Conservation (phyloP, 805 yeast genomes). For the Middelhovenomyces tepae region DNA sequence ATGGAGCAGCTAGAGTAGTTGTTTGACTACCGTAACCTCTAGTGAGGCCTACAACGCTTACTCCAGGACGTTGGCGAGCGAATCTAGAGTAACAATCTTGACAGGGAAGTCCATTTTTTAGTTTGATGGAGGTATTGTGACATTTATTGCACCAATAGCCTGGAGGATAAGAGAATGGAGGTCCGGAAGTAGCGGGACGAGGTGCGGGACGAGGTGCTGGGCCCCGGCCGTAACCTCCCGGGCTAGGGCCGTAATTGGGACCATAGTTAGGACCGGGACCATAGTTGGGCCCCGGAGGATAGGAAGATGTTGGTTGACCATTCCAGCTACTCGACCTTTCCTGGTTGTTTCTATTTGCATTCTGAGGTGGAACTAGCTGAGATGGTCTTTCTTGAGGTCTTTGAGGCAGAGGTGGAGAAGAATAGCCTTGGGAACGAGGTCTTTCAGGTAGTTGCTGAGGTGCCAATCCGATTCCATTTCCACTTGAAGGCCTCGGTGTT, state of each 20-base stretch:
- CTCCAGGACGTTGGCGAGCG: constrained; percentile 34
- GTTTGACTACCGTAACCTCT: too few relatives aligned
- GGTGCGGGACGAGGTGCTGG: constrained; percentile 13
- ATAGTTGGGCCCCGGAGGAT: background rate
- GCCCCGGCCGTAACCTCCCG: constrained; percentile 5
- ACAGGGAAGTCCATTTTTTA: constrained; percentile 56
- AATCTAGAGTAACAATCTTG: constrained; percentile 61
- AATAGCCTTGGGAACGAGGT: constrained; percentile 5
- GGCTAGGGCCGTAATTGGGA: constrained; percentile 5
- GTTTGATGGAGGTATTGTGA: constrained; percentile 58
- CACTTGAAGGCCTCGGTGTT: constrained; percentile 6
- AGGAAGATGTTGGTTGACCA: background rate
- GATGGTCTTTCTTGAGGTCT: constrained; percentile 26
- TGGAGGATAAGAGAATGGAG: constrained; percentile 62
- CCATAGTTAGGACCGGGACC: background rate
- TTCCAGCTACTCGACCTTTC: background rate
- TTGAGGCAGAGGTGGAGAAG: constrained; percentile 16
- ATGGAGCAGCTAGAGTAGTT: too few relatives aligned
- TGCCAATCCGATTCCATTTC: constrained; percentile 1
- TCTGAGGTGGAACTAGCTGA: constrained; percentile 5
- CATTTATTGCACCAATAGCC: constrained; percentile 60
- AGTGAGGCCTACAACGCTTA: too few relatives aligned
- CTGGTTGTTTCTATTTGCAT: background rate
- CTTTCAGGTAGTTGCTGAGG: constrained; percentile 3
- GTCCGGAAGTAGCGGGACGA: constrained; percentile 22